These are phyloP conservation scores for Mycosphaerelloides madeirae DNA, from an alignment of 2,329 filamentous ascomycete species.

Conservation along the genomic window DNA sequence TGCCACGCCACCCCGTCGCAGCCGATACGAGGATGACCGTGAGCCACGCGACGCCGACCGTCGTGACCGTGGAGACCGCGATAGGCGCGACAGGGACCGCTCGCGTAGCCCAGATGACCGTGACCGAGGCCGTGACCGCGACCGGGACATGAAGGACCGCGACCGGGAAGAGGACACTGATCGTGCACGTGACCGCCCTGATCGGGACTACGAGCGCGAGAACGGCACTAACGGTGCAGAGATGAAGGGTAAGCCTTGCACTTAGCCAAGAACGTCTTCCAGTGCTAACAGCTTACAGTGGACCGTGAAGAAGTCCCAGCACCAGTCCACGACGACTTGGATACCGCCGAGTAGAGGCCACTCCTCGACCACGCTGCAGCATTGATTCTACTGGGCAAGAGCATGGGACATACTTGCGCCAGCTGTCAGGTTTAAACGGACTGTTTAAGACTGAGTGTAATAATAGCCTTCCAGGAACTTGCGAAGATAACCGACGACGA, in stretches of 20 bases:
- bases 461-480: not conserved
- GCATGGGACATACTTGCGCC: too few relatives aligned
- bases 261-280: not conserved
- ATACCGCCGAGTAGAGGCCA: constrained; percentile 71
- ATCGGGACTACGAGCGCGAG: constrained; percentile 25
- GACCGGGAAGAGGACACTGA: constrained; percentile 51
- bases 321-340: constrained; percentile 86
- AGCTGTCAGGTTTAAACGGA: not conserved
- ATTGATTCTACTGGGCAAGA: not conserved
- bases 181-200: constrained; percentile 32
- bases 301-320: constrained; percentile 61
- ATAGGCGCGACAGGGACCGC: constrained; percentile 56
- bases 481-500: not conserved
- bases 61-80: constrained; percentile 35
- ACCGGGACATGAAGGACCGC: constrained; percentile 50
- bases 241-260: constrained; percentile 65
- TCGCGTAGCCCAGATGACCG: constrained; percentile 59
- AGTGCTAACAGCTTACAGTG: constrained; percentile 1
- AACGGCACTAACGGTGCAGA: constrained; percentile 67
- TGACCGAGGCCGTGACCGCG: constrained; percentile 53
- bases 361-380: constrained; percentile 9
- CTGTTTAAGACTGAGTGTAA: constrained; percentile 1
- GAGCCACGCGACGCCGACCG: constrained; percentile 60
- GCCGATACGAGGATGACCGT: constrained; percentile 71
- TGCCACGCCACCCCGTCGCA: constrained; percentile 51